Conservation (phyloP, 1,284 basidiomycete genomes). For the Mycena sp. region DNA sequence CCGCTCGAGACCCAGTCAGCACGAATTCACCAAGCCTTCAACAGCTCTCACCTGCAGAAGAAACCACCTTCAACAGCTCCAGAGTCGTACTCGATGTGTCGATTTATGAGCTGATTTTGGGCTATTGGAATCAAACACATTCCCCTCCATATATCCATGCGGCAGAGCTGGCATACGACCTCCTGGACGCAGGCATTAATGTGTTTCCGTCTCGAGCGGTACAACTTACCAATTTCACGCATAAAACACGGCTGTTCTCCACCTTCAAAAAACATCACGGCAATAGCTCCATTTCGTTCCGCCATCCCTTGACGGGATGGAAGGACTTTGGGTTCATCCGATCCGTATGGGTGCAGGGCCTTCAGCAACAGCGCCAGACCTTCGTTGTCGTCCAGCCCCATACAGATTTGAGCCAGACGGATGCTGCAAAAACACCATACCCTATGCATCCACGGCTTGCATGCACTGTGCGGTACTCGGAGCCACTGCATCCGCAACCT, state of each 20-base stretch:
- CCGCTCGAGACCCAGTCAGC: neutral
- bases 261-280: neutral
- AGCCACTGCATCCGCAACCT: neutral
- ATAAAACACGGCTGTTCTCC: neutral
- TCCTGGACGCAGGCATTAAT: neutral
- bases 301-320: neutral
- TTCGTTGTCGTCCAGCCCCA: constrained; percentile 4
- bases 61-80: constrained; percentile 4
- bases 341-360: neutral
- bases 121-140: constrained; percentile 7
- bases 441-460: neutral
- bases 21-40: neutral
- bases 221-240: neutral
- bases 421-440: constrained; percentile 3
- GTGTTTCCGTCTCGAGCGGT: constrained; percentile 2
- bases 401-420: neutral
- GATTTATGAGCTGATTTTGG: constrained; percentile 2
- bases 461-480: constrained; percentile 3
- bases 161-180: neutral
- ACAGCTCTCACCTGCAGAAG: neutral
- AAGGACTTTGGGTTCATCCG: constrained; percentile 12
- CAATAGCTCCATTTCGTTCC: constrained; percentile 14
- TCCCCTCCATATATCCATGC: constrained; percentile 4
- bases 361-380: neutral
- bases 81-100: neutral